Evolutionary conservation across 306 rosid species (phyloP), one percentile per base, ranked within the genome.

Genomic region (Canavalia gladiata): DNA sequence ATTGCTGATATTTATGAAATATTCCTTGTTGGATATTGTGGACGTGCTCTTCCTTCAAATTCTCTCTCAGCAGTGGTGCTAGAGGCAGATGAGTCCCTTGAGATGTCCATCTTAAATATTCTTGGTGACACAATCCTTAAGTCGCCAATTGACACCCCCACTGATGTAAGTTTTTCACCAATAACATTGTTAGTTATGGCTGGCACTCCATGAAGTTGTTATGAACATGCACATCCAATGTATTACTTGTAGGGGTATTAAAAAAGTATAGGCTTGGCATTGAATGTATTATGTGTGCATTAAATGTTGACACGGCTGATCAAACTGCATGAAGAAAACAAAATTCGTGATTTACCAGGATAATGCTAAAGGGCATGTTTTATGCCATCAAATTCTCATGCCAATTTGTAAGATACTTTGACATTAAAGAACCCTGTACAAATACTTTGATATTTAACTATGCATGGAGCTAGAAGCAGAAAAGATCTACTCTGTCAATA

Each of bases 21-120:
- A 84, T 95, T 95, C 90, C 94, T 95, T 18, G 89, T 95, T 28
- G 99, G 97, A 68, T 95, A 95, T 76, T 95, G 99, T 84, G 98
- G 99, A 72, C 87, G 99, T 65, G 97, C 99, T 74, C 93, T 93
- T 84, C 87, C 90, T 75, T 91, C 98, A 29, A 88, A 87, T 89
- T 90, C 99, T 63, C 91, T 90, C 63, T 85, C 99, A 60, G 67
- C 87, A 13, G 86, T 74, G 83, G 89, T 87, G 72, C 77, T 90
- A 67, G 89, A 86, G 76, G 90, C 92, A 78, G 97, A 93, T 42
- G 99, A 93, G 93, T 88, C 88, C 76, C 94, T 95, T 45, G 99
- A 95, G 88, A 89, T 95, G 86, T 80, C 91, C 46, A 83, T 92
- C 87, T 75, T 95, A 73, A 81, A 89, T 75, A 74, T 87, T 87